Evolutionary conservation across 495 filamentous ascomycete species (phyloP), one percentile per base, ranked within the genome.

Genomic region (Hyaloscypha hepaticicola): DNA sequence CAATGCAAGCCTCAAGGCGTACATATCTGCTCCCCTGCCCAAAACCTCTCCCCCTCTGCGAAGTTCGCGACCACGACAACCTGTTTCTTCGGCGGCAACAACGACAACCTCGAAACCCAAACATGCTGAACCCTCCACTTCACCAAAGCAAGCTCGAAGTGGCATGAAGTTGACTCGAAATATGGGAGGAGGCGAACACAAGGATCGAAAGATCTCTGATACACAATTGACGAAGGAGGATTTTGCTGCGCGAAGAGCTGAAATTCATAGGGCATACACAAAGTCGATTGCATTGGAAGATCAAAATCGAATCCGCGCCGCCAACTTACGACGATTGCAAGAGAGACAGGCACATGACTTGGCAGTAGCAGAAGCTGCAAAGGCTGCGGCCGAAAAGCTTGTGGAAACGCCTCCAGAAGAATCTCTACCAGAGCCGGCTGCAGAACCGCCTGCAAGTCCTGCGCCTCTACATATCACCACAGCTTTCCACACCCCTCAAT

Each of bases 31-130:
- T 5, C 77, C 83, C 25, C 68, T 73, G 9, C 77, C 81, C 2
- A 85, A 84, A 64, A 67, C 78, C 27, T 85, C 83, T 5, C 93
- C 93, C 0, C 88, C 87, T 14, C 77, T 97, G 24, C 85, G 93
- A 63, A 93, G 91, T 67, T 96, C 93, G 11, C 82, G 90, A 48
- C 90, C 91, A 22, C 81, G 93, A 29, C 88, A 90, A 73, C 88
- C 90, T 11, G 87, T 96, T 31, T 91, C 91, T 31, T 80, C 84
- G 49, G 89, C 89, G n/a, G 80, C 89, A n/a, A 79, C 82, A 11
- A 87, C 88, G 1, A 78, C 84, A 52, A 83, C 85, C 25, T 88
- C 89, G 9, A 86, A 87, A 65, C 83, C 87, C n/a, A 66, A 72
- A 77, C 19, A 80, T 7, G 77, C 77, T 12, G 82, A 86, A 59